Base-by-base conservation (phyloP, 2,329 filamentous ascomycete genomes). In the Xylariaceae sp. region DNA sequence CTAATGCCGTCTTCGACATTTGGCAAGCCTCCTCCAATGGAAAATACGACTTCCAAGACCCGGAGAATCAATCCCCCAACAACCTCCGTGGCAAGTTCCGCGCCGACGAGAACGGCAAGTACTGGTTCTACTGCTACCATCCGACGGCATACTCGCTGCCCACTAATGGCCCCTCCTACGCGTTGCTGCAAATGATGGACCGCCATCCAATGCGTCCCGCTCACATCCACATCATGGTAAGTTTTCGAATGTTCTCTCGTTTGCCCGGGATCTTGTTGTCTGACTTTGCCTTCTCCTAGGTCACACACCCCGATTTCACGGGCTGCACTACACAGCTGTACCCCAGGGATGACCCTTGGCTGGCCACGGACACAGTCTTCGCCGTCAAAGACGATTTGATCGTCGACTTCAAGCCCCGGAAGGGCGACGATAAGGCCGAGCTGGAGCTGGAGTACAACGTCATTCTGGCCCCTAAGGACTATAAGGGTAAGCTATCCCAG, bases 41-140 rank as follows among this genome's bases (percentile, higher is more conserved):
- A 69, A 84, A 85, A 68, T 89, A 89, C 76, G 85, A 88, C 67
- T 83, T 87, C 77, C 85, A 88, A 71, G 87, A 89, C 70, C 85
- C 85, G 0, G 79, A 84, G 53, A 83, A 83, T 72, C 86, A 89
- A 76, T 73, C 74, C 47, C 81, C 82, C 67, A 87, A 89, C 79
- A 90, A 90, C 76, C 77, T 89, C 40, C 81, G 87, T 41, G 87
- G 87, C 69, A 89, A 89, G 75, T 89, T 89, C 76, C 80, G 78
- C 63, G 81, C 84, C 59, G 80, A 88, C 70, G 79, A 80, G 63
- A 79, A 89, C 58, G 87, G 87, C 63, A 79, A 84, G 69, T 88
- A 85, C 72, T 80, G 76, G 72, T 85, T 88, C 72, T 89, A 89
- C 80, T 89, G 86, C 77, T 81, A 85, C 66, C 79, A 87, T 71